Evolutionary conservation across 2,329 filamentous ascomycete genomes (phyloP).

Genomic region (Colletotrichum gloeosporioides): DNA sequence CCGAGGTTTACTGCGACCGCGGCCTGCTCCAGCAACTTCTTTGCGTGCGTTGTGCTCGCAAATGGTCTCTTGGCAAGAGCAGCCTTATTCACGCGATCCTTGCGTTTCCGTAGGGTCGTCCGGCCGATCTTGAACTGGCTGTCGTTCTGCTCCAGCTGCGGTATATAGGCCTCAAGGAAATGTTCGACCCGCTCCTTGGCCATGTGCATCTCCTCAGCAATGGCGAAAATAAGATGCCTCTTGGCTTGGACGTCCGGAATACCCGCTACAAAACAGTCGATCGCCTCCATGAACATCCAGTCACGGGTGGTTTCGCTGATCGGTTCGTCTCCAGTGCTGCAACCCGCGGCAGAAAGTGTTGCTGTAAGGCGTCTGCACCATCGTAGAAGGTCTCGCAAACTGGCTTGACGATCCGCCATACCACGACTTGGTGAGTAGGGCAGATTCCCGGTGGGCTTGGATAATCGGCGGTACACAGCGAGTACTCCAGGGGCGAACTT

Average conservation of each 20-base stretch:
- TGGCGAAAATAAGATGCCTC: constrained; percentile 65
- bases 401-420: constrained; percentile 58
- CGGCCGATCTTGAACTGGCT: constrained; percentile 69
- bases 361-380: constrained; percentile 82
- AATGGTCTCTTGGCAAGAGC: constrained; percentile 71
- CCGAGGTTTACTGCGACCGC: constrained; percentile 79
- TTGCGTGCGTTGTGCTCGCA: constrained; percentile 86
- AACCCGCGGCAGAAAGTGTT: constrained; percentile 64
- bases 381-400: constrained; percentile 83
- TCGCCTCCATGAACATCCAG: constrained; percentile 89
- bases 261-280: constrained; percentile 90
- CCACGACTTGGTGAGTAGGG: constrained; percentile 49
- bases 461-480: constrained; percentile 61
- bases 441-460: constrained; percentile 38
- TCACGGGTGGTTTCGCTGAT: constrained; percentile 76
- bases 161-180: constrained; percentile 75
- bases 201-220: constrained; percentile 88
- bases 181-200: constrained; percentile 82
- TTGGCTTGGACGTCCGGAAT: constrained; percentile 70
- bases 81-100: constrained; percentile 50
- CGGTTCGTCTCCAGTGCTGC: constrained; percentile 71
- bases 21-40: constrained; percentile 86
- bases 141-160: constrained; percentile 69
- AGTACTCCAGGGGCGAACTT: constrained; percentile 66
- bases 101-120: constrained; percentile 65